Conservation (phyloP, 176 grass and related monocot species). For the Pharus latifolius region DNA sequence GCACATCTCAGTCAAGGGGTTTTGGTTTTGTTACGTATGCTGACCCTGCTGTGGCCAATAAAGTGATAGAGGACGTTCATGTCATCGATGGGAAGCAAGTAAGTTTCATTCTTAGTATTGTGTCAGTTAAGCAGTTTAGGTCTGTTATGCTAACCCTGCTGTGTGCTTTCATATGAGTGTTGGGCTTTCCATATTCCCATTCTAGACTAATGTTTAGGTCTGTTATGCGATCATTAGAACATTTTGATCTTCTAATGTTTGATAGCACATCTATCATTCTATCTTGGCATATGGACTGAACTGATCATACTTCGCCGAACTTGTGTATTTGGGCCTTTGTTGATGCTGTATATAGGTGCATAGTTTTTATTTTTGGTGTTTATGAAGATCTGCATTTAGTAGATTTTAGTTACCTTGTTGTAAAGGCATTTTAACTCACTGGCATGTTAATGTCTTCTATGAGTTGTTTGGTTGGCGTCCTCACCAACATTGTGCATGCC, state of each 20-base stretch:
- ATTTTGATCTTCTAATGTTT: neutral
- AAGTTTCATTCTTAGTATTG: constrained; percentile 33
- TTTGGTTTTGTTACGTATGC: constrained; percentile 97
- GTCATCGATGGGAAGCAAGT: constrained; percentile 80
- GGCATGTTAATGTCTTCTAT: neutral
- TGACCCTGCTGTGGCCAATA: constrained; percentile 60
- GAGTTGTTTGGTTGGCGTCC: too few relatives aligned
- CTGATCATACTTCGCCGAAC: neutral
- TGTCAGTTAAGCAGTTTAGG: neutral
- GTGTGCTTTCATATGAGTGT: neutral
- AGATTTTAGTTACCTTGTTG: neutral
- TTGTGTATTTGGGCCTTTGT: neutral
- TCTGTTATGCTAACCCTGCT: too few relatives aligned
- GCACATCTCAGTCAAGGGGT: constrained; percentile 71
- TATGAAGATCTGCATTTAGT: neutral
- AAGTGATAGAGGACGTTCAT: constrained; percentile 73
- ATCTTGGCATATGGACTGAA: neutral
- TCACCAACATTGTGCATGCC: too few relatives aligned
- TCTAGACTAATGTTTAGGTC: neutral
- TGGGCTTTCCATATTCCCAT: neutral
- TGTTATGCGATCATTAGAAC: neutral
- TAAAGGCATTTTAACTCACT: neutral
- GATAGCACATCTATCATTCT: neutral
- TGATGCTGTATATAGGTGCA: neutral
- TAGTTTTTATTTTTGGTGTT: neutral